A percentile compares a stretch with the other conserved stretches of the same genome.
These are phyloP conservation scores for Monosporascus sp. DNA, from an alignment of 2,329 filamentous ascomycete genomes.

Conservation along the genomic window DNA sequence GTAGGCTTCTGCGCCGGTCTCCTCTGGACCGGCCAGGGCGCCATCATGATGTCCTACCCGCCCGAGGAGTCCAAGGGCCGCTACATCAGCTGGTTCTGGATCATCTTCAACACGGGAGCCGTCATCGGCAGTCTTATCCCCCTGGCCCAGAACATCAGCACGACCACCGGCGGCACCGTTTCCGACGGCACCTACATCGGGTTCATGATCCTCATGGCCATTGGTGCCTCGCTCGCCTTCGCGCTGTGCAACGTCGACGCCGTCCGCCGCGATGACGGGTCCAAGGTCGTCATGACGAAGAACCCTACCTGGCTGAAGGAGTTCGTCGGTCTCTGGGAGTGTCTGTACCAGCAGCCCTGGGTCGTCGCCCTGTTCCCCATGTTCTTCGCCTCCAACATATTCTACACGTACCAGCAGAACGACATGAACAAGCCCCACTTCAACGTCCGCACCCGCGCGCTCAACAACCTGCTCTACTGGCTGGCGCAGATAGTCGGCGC, in stretches of 20 bases:
- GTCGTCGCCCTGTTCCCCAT: conserved; percentile 71
- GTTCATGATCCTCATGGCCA: conserved; percentile 66
- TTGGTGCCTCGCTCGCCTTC: conserved; percentile 58
- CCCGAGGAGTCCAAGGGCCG: conserved; percentile 75
- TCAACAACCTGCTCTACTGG: conserved; percentile 71
- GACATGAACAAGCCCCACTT: conserved; percentile 64
- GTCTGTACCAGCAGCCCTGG: conserved; percentile 57
- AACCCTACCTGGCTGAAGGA: conserved; percentile 71
- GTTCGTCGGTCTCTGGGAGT: conserved; percentile 61
- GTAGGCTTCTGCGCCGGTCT: conserved; percentile 75
- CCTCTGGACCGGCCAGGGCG: conserved; percentile 77
- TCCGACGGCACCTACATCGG: conserved; percentile 69
- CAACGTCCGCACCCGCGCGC: conserved; percentile 62
- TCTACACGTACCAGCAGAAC: conserved; percentile 75
- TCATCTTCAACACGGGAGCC: conserved; percentile 88
- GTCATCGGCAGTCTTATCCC: conserved; percentile 79
- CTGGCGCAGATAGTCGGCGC: conserved; percentile 68
- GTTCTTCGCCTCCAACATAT: conserved; percentile 77
- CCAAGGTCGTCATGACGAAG: conserved; percentile 68
- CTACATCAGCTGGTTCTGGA: conserved; percentile 90
- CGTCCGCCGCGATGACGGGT: conserved; percentile 65
- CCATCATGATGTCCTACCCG: conserved; percentile 88
- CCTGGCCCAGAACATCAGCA: conserved; percentile 67
- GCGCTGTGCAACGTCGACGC: conserved; percentile 59
- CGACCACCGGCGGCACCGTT: conserved; percentile 38